These are phyloP conservation scores for Aureoboletus auriporus DNA, from an alignment of 768 basidiomycete species.

Conservation along the genomic window DNA sequence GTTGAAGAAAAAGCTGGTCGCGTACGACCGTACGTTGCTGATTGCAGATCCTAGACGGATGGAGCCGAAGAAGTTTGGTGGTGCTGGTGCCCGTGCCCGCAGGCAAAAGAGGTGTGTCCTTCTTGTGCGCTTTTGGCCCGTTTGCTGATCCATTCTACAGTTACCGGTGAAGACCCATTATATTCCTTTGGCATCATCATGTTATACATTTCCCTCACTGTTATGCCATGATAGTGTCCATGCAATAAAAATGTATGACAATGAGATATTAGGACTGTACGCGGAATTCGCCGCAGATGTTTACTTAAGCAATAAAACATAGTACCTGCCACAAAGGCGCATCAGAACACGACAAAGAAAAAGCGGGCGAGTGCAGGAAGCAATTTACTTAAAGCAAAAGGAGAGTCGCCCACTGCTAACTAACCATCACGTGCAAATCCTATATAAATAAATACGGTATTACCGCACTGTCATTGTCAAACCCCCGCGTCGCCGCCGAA, in stretches of 20 bases:
- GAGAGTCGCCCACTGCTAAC: no score
- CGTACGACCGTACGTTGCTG: slow-evolving; percentile 88
- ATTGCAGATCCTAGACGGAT: slow-evolving; percentile 95
- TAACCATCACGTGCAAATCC: slow-evolving; percentile 9
- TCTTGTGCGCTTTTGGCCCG: neutral
- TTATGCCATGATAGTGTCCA: slow-evolving; percentile 34
- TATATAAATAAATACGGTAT: neutral
- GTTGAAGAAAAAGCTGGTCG: slow-evolving; percentile 95
- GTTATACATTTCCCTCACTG: slow-evolving; percentile 37
- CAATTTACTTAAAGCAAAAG: neutral
- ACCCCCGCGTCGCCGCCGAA: neutral
- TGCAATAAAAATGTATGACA: slow-evolving; percentile 30
- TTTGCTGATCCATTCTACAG: slow-evolving; percentile 36
- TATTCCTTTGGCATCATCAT: slow-evolving; percentile 41
- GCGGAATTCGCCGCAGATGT: no score
- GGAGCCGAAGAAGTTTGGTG: slow-evolving; percentile 99
- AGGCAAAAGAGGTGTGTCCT: slow-evolving; percentile 84
- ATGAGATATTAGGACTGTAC: no score
- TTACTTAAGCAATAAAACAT: no score
- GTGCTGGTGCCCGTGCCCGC: slow-evolving; percentile 95
- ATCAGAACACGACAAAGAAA: no score
- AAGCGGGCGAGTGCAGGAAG: no score
- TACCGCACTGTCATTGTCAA: no score
- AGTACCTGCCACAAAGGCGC: no score
- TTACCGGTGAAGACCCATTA: slow-evolving; percentile 53